Conservation (phyloP, 108 stramenopile species). For the Parietichytrium sp. region DNA sequence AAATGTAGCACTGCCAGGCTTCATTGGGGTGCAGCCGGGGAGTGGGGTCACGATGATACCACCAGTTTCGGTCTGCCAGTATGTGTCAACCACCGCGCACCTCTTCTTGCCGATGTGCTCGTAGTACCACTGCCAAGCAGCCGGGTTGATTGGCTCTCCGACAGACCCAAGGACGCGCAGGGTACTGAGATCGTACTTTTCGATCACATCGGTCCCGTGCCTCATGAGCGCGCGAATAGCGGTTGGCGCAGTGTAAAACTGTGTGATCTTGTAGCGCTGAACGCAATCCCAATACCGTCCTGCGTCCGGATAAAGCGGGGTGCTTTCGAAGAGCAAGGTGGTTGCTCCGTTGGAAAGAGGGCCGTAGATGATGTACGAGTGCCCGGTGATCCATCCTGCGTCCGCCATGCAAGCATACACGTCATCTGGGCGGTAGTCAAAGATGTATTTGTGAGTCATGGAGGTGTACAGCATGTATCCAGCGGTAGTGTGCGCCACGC, state of each 20-base stretch:
- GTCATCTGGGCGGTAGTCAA: conserved; percentile 74
- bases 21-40: conserved; percentile 88
- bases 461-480: conserved; percentile 88
- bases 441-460: conserved; percentile 76
- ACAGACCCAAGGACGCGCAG: conserved; percentile 88
- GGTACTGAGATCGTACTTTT: conserved; percentile 78
- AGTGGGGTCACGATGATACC: conserved; percentile 90
- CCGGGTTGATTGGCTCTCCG: conserved; percentile 98
- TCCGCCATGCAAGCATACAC: conserved; percentile 95
- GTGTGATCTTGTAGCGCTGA: conserved; percentile 77
- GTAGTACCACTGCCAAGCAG: conserved; percentile 97
- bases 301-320: conserved; percentile 86
- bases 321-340: conserved; percentile 88
- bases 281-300: conserved; percentile 92
- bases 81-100: conserved; percentile 94
- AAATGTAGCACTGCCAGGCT: conserved; percentile 87
- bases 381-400: conserved; percentile 95
- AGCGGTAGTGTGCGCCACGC: conserved; percentile 85
- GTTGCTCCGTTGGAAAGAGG: conserved; percentile 85
- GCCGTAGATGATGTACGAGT: conserved; percentile 95
- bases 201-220: conserved; percentile 74
- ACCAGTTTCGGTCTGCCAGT: conserved; percentile 97
- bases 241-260: conserved; percentile 91
- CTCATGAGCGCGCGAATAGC: conserved; percentile 95
- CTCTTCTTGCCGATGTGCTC: conserved; percentile 78